These are phyloP conservation scores for Talaromyces rugulosus DNA, from an alignment of 2,329 filamentous ascomycete genomes.

Conservation along the genomic window DNA sequence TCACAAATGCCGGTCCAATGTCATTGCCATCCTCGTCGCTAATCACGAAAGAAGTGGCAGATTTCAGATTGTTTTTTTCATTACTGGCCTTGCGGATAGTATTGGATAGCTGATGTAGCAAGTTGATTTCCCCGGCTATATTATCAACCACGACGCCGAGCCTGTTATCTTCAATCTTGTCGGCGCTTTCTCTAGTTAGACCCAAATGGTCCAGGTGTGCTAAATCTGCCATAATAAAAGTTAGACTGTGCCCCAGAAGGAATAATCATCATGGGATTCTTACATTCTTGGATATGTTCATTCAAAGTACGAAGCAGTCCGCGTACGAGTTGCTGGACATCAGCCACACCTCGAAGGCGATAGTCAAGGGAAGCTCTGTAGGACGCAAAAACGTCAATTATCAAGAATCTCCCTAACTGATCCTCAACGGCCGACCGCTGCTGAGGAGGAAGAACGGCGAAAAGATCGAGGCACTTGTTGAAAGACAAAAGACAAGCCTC, in stretches of 20 bases:
- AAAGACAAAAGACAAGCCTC: not conserved
- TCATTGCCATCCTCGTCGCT: constrained; percentile 8
- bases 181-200: not conserved
- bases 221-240: not conserved
- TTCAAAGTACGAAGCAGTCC: constrained; percentile 1
- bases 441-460: not conserved
- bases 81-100: constrained; percentile 11
- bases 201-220: not conserved
- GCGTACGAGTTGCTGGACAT: constrained; percentile 3
- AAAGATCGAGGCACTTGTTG: constrained; percentile 1
- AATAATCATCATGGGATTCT: not conserved
- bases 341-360: constrained; percentile 1
- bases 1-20: not conserved
- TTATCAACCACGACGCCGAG: not conserved
- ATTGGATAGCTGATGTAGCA: constrained; percentile 7
- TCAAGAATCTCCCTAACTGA: constrained; percentile 8
- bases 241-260: not conserved
- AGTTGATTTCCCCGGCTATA: constrained; percentile 4
- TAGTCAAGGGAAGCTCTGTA: constrained; percentile 7
- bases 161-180: not conserved
- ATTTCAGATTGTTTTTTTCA: constrained; percentile 7
- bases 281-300: constrained; percentile 4
- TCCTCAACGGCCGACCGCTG: constrained; percentile 8
- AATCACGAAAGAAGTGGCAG: constrained; percentile 5
- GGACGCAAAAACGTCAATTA: constrained; percentile 6